Percentiles rank a stretch among this genome's conserved stretches.
Evolutionary conservation across 1,284 basidiomycete genomes (phyloP).

Genomic region (Cutaneotrichosporon cyanovorans): DNA sequence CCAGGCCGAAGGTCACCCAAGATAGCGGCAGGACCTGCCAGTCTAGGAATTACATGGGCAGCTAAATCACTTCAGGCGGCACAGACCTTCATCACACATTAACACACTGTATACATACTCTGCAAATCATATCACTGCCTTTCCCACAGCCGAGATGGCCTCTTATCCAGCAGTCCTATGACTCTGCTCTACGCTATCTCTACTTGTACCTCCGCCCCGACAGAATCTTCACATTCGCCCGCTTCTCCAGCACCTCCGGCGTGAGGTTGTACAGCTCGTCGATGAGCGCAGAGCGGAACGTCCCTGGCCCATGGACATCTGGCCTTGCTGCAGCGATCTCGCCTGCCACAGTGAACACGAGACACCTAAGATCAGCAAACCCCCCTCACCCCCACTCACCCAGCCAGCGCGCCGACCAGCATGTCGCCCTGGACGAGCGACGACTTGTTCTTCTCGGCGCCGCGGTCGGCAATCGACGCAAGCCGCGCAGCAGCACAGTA

Average conservation of each 20-base stretch:
- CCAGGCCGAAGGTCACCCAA: too few relatives aligned
- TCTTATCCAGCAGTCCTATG: too few relatives aligned
- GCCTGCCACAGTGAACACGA: constrained; percentile 74
- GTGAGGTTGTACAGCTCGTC: constrained; percentile 67
- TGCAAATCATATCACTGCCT: too few relatives aligned
- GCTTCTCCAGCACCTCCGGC: constrained; percentile 51
- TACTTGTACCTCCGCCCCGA: neutral
- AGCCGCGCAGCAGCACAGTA: constrained; percentile 66
- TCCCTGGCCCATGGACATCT: constrained; percentile 73
- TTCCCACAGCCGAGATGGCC: too few relatives aligned
- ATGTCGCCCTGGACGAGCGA: constrained; percentile 62
- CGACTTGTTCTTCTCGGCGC: constrained; percentile 7
- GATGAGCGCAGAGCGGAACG: constrained; percentile 78
- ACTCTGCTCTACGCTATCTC: neutral
- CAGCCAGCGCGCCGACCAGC: constrained; percentile 61
- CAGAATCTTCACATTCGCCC: constrained; percentile 50
- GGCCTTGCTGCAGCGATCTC: constrained; percentile 64
- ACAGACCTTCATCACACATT: too few relatives aligned
- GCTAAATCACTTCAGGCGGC: too few relatives aligned
- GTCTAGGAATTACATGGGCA: too few relatives aligned
- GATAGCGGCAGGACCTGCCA: too few relatives aligned
- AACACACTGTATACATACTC: too few relatives aligned
- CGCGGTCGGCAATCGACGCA: constrained; percentile 10
- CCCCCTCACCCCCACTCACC: constrained; percentile 51
- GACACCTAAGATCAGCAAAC: constrained; percentile 50